These are phyloP conservation scores for Penicillium ochrochloron DNA, from an alignment of 495 filamentous ascomycete genomes.

Conservation along the genomic window DNA sequence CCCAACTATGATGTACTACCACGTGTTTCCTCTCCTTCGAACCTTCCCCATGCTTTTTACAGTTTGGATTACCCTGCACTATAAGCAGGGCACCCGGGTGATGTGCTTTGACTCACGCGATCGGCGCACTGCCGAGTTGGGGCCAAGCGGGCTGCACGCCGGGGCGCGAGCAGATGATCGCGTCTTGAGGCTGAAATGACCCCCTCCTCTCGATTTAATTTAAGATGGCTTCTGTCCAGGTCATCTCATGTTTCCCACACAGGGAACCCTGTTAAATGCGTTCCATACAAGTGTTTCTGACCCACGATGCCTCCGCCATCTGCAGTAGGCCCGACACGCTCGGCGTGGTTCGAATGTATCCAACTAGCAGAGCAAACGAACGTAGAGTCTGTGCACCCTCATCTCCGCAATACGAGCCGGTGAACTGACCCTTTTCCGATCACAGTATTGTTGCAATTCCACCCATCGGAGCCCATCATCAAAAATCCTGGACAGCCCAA, in stretches of 20 bases:
- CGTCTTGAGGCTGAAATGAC: conserved; percentile 27
- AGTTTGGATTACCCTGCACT: too few relatives aligned
- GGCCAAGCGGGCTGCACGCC: conserved; percentile 18
- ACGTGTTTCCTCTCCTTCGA: conserved; percentile 36
- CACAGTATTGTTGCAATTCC: conserved; percentile 50
- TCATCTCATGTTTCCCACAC: not conserved
- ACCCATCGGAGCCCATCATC: conserved; percentile 48
- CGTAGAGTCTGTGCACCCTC: conserved; percentile 42
- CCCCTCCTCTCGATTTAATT: conserved; percentile 10
- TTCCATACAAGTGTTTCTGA: not conserved
- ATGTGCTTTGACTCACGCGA: conserved; percentile 30
- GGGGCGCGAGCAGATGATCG: conserved; percentile 29
- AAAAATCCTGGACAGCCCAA: conserved; percentile 39
- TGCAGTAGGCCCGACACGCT: conserved; percentile 11
- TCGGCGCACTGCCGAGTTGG: conserved; percentile 24
- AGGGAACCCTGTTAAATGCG: not conserved
- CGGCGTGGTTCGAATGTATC: conserved; percentile 28
- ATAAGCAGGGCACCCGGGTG: not conserved
- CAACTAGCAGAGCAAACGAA: conserved; percentile 29
- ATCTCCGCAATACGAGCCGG: conserved; percentile 9
- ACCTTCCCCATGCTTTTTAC: not conserved
- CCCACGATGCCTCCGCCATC: conserved; percentile 18
- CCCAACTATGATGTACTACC: not conserved
- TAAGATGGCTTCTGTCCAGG: conserved; percentile 13
- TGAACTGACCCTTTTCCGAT: conserved; percentile 5